Evolutionary conservation across 139 green algal genomes (phyloP), one percentile per base, ranked within the genome.

Genomic region (Edaphochlamys debaryana): DNA sequence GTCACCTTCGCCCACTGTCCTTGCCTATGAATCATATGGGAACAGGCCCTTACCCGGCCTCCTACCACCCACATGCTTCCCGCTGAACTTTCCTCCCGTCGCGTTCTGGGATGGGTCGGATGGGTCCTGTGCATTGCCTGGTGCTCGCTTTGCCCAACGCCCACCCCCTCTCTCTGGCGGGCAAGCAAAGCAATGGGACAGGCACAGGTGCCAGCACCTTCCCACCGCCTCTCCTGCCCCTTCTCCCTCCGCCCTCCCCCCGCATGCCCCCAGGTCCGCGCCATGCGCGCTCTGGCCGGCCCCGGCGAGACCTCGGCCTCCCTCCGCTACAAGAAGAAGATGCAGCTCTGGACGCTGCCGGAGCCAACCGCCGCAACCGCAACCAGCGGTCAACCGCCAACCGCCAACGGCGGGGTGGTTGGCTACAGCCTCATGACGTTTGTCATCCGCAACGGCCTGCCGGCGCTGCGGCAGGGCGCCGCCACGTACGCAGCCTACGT

Each of bases 291-390:
- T 2, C 66, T 92, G n/a, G 41, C 80, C 13, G 86, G 86, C 34
- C 27, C 23, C 15, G 60, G 69, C 1, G 38, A 79, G 17, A 4
- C 64, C 11, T 48, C 72, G 56, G 17, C 30, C 48, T 67, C 74
- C 1, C 83, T 93, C 52, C 86, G 90, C 32, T 93, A 93, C 80
- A 93, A 93, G 83, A 92, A 92, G 79, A 93, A 93, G 86, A 91
- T 93, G 90, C 25, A 88, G 42, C 69, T 92, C 84, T 93, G 85
- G 84, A 76, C 67, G 30, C 68, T 79, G 40, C 83, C 50, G 15
- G 23, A 8, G 42, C n/a, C n/a, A n/a, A n/a, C n/a, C n/a, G n/a
- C n/a, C n/a, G n/a, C n/a, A n/a, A n/a, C n/a, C n/a, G n/a, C n/a
- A n/a, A n/a, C n/a, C n/a, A n/a, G n/a, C n/a, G n/a, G n/a, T n/a